Base-by-base conservation (phyloP, 345 rosid genomes). In the Sisymbrium irio region DNA sequence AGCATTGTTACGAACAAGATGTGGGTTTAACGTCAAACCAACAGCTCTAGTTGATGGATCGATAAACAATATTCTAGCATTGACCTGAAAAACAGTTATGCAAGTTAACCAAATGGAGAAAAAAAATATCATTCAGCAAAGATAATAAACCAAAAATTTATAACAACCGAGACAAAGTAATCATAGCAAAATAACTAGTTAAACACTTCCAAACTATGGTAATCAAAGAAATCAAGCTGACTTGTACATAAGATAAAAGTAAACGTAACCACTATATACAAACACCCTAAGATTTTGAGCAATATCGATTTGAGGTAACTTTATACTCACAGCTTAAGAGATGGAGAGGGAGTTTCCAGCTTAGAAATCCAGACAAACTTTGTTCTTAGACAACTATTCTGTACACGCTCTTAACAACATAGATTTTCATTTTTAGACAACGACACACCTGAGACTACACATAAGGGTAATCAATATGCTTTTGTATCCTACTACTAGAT, bases 41-140 rank as follows among this genome's bases (percentile, higher is more conserved):
- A 95, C 80, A 67, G 99, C 99, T 81, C 99, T 88, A 66, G 93
- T 86, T 69, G 88, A 83, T 63, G 97, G 97, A 85, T 95, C 99
- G 18, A 90, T 75, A 79, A 92, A 95, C 69, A 95, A 76, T 81
- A 95, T 86, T 40, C 97, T 88, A 63, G 99, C 97, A 77, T 83
- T 88, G 73, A 95, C 96, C 99, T 95, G 85, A 69, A 59, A 60
- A 46, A 79, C 18, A 40, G 63, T 56, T 27, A n/a, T 54, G 19
- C 14, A 54, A 27, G 71, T 62, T 44, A 45, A n/a, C 14, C 20
- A 50, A 27, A 9, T 11, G 11, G 30, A 45, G 32, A 62, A 20
- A 30, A 72, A 77, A 76, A 22, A 67, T 40, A 71, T 12, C 7
- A 41, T 28, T 44, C 51, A 51, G 19, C 35, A 5, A 22, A 20